Conservation (phyloP, 208 protist genomes). For the Wallacemonas sp. region DNA sequence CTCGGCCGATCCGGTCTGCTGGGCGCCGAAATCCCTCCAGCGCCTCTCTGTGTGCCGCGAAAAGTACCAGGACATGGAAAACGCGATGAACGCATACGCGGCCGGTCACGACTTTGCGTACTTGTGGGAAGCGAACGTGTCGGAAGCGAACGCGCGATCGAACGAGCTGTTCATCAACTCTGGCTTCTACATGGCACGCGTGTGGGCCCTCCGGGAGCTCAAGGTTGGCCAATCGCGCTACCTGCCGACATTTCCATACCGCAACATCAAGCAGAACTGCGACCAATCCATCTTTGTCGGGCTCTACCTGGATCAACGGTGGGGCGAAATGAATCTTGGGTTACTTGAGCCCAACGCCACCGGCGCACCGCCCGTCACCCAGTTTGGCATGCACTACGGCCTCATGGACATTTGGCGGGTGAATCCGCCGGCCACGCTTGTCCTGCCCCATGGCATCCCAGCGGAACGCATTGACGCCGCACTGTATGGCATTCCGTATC, state of each 20-base stretch:
- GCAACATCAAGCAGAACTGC: not conserved
- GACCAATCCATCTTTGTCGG: conserved; percentile 2
- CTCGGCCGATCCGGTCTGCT: not conserved
- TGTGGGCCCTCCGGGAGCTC: conserved; percentile 6
- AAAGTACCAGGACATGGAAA: not conserved
- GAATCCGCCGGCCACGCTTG: not conserved
- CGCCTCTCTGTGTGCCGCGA: not conserved
- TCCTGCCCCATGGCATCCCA: conserved; percentile 5
- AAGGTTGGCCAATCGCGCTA: not conserved
- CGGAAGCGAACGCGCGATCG: not conserved
- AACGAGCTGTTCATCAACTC: conserved; percentile 5
- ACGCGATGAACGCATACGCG: not conserved
- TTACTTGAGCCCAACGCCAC: not conserved
- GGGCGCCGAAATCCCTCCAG: not conserved
- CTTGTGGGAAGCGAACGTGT: conserved; percentile 9
- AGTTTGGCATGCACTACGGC: conserved; percentile 11
- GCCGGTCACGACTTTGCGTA: conserved; percentile 5
- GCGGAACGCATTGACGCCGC: conserved; percentile 1
- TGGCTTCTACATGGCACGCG: conserved; percentile 13
- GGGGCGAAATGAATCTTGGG: conserved; percentile 2
- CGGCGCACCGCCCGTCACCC: not conserved
- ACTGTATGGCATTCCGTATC: not conserved
- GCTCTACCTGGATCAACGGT: conserved; percentile 8
- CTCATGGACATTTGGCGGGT: conserved; percentile 8
- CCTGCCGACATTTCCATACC: not conserved